Base-by-base conservation (phyloP, 495 filamentous ascomycete species). In the Penicillium cataractarum region DNA sequence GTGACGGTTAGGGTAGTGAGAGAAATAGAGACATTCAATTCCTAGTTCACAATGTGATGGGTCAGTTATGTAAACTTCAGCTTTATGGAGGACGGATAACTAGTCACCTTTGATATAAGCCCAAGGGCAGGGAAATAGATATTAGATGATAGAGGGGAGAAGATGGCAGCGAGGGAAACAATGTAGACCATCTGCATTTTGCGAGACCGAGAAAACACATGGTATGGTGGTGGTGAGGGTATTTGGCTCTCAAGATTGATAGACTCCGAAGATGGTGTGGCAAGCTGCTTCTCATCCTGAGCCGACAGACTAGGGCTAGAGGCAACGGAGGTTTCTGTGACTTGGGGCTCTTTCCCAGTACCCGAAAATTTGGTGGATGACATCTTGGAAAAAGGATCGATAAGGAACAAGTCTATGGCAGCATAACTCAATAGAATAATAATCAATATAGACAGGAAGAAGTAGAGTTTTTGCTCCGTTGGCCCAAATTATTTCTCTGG, bases 101-200 rank as follows among this genome's bases (percentile, higher is more conserved):
- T 6, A 66, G 70, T 56, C 5, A 77, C 76, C 48, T 56, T 62
- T 22, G 76, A 75, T 17, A 79, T 71, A 4, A 60, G 64, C 8
- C 68, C 71, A 22, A 94, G 76, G 2, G 88, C 87, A 5, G 90
- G 90, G 61, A 92, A 92, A 72, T 95, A 95, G 44, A 92, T 91
- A 66, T 90, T 91, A 21, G 88, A 88, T 0, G 88, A 90, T 54
- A 92, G 80, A 2, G 90, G 89, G 0, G 89, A 92, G 63, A 79
- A 77, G 35, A 75, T 72, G 57, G 71, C 76, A 0, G 78, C 75
- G n/a, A 76, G 33, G 9, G 75, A 84, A 42, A 88, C 84, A 75
- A 94, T 87, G 63, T 78, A 77, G n/a, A 90, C 78, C 60, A 90
- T 84, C 76, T 84, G 85, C 61, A 79, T 64, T 75, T 84, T 89